Percentiles rank a stretch among this genome's conserved stretches.
Conservation (phyloP, 2,329 filamentous ascomycete species). For the Amauroascus niger region DNA sequence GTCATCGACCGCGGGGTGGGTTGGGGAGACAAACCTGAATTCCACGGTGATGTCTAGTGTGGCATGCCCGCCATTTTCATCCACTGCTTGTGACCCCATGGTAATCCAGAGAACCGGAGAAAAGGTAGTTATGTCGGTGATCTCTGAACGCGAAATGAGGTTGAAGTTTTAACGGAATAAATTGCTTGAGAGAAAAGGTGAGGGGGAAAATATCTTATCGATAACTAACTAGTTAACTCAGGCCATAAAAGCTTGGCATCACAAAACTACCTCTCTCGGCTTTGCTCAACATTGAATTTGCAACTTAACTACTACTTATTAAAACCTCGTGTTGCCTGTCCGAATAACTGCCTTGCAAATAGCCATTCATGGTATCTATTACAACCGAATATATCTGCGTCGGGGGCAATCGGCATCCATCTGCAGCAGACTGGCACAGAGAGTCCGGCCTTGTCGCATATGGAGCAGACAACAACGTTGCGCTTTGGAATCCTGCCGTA, state of each 20-base stretch:
- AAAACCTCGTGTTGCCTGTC: not conserved
- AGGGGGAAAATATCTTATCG: conserved; percentile 11
- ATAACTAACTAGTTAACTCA: no score
- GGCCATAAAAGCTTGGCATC: not conserved
- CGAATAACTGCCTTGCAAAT: not conserved
- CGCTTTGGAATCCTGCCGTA: conserved; percentile 74
- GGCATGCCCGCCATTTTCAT: not conserved
- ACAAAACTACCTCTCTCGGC: not conserved
- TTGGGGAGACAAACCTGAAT: conserved; percentile 50
- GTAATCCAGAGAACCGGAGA: no score
- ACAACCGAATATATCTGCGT: conserved; percentile 53
- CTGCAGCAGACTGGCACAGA: conserved; percentile 78
- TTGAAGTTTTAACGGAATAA: not conserved
- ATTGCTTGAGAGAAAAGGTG: not conserved
- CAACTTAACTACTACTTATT: not conserved
- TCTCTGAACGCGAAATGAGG: not conserved
- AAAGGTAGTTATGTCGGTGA: not conserved
- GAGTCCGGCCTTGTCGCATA: conserved; percentile 66
- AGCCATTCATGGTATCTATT: conserved; percentile 31
- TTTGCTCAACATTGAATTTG: not conserved
- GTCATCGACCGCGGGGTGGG: conserved; percentile 12
- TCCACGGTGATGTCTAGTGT: conserved; percentile 56
- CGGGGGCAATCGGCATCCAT: conserved; percentile 83
- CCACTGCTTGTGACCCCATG: conserved; percentile 7
- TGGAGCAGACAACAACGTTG: conserved; percentile 80